Conservation (phyloP, 2,329 filamentous ascomycete species). For the Aspergillus hortae region DNA sequence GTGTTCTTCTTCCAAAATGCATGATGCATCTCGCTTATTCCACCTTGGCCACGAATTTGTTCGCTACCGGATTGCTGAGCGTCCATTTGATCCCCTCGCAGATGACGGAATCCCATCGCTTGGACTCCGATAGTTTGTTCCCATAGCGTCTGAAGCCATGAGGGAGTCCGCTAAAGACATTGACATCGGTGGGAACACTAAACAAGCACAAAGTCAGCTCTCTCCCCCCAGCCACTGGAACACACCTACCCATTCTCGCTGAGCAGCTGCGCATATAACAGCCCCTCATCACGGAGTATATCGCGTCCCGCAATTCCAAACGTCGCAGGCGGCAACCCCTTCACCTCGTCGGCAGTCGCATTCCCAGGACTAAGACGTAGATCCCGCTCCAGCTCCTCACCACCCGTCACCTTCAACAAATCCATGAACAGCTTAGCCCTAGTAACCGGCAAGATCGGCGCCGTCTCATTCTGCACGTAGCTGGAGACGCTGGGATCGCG, state of each 20-base stretch:
- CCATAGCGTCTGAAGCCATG: constrained; percentile 46
- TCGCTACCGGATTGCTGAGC: constrained; percentile 17
- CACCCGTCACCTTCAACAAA: constrained; percentile 20
- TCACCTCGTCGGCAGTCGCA: constrained; percentile 28
- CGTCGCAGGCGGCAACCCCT: constrained; percentile 42
- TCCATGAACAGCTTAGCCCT: constrained; percentile 32
- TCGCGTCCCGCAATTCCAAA: constrained; percentile 48
- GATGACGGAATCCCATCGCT: constrained; percentile 29
- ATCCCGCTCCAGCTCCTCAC: constrained; percentile 32
- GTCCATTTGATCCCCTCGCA: constrained; percentile 28
- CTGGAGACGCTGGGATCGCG: constrained; percentile 42
- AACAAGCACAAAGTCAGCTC: neutral
- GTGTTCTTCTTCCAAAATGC: neutral
- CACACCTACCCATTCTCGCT: constrained; percentile 42
- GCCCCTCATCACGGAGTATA: constrained; percentile 48
- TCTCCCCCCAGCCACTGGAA: neutral
- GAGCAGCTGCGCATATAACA: constrained; percentile 46
- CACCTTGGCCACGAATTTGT: neutral
- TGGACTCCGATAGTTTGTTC: constrained; percentile 21
- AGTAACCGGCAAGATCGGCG: constrained; percentile 48
- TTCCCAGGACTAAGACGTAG: constrained; percentile 40
- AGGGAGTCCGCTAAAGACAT: constrained; percentile 52
- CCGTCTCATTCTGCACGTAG: constrained; percentile 44
- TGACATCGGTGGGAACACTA: constrained; percentile 48
- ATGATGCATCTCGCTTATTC: neutral